A percentile compares a stretch with the other conserved stretches of the same genome.
Conservation (phyloP, 306 rosid species). For the Prunus salicina region DNA sequence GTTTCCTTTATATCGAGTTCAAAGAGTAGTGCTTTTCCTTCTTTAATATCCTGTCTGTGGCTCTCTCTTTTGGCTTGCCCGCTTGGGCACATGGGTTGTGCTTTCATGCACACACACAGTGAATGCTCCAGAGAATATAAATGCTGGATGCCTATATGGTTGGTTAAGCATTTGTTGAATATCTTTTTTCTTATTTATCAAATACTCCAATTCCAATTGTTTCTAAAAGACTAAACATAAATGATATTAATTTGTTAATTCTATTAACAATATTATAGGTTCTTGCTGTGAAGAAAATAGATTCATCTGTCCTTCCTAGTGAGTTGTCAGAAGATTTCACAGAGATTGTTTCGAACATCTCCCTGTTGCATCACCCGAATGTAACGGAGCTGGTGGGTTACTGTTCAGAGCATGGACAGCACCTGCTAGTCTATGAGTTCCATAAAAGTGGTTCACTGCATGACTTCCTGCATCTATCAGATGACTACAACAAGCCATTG, state of each 20-base stretch:
- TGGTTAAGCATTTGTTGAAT: not conserved
- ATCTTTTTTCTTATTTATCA: not conserved
- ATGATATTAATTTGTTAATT: not conserved
- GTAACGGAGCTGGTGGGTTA: slow-evolving; percentile 91
- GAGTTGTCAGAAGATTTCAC: slow-evolving; percentile 57
- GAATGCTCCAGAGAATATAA: not conserved
- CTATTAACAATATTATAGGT: slow-evolving; percentile 50
- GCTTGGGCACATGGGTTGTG: not conserved
- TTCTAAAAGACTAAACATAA: not conserved
- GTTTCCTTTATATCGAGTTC: not conserved
- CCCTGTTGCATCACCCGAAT: slow-evolving; percentile 82
- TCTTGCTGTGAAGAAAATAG: slow-evolving; percentile 92
- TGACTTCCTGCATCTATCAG: slow-evolving; percentile 85
- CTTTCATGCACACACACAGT: not conserved
- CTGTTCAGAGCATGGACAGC: slow-evolving; percentile 95
- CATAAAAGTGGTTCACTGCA: slow-evolving; percentile 85
- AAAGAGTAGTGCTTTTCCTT: not conserved
- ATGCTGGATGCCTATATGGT: not conserved
- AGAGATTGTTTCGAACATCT: slow-evolving; percentile 67
- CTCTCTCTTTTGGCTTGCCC: not conserved
- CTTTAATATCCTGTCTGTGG: not conserved
- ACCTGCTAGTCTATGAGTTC: slow-evolving; percentile 81
- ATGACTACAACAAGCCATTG: slow-evolving; percentile 82
- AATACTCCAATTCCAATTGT: not conserved
- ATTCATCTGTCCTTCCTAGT: slow-evolving; percentile 65